A percentile compares a stretch with the other conserved stretches of the same genome.
These are phyloP conservation scores for Grigorovia humatica DNA, from an alignment of 805 yeast species.

Conservation along the genomic window DNA sequence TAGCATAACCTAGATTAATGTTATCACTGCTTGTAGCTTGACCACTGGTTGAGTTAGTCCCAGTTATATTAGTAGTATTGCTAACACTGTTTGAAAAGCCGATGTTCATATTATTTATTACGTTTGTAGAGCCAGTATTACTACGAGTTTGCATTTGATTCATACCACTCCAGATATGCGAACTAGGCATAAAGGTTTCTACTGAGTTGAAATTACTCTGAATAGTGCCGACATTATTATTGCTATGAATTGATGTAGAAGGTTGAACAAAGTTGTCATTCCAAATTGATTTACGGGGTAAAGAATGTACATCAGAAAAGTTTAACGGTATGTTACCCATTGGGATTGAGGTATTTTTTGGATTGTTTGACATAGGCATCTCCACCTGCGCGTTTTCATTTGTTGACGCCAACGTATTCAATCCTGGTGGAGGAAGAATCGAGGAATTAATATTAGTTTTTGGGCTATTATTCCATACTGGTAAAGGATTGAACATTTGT, in stretches of 20 bases:
- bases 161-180: not conserved
- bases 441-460: not conserved
- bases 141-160: not conserved
- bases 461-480: constrained; percentile 13
- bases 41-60: not conserved
- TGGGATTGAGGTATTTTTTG: not conserved
- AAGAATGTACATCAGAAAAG: not conserved
- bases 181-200: not conserved
- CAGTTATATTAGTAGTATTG: not conserved
- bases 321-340: not conserved
- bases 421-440: not conserved
- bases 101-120: no score
- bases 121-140: not conserved
- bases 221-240: no score
- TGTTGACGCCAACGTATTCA: not conserved
- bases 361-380: not conserved
- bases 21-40: not conserved
- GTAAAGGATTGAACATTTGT: constrained; percentile 3
- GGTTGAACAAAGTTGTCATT: constrained; percentile 6
- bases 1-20: not conserved
- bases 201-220: not conserved
- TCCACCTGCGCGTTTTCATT: not conserved
- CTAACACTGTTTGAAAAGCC: not conserved
- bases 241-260: not conserved
- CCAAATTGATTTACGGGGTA: constrained; percentile 23